Conservation (phyloP, 768 basidiomycete species). For the Harrya chromipes region DNA sequence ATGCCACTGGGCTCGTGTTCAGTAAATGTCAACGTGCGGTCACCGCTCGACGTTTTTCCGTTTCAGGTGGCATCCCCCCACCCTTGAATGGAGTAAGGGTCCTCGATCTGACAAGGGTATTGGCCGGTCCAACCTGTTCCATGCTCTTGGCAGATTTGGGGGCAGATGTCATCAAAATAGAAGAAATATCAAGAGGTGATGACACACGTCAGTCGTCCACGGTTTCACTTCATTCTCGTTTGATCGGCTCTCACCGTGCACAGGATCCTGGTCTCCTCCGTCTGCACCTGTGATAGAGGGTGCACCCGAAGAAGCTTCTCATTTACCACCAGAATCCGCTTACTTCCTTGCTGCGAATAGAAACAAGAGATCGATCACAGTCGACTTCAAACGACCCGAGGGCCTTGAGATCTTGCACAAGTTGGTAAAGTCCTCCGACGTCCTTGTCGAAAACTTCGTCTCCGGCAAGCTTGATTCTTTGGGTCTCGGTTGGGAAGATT, state of each 20-base stretch:
- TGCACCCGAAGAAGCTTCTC: slow-evolving; percentile 50
- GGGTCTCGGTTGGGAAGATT: slow-evolving; percentile 86
- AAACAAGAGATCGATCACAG: slow-evolving; percentile 85
- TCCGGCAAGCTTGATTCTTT: slow-evolving; percentile 81
- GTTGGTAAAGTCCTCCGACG: slow-evolving; percentile 71
- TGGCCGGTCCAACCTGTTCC: slow-evolving; percentile 91
- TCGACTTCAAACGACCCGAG: slow-evolving; percentile 79
- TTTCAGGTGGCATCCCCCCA: slow-evolving; percentile 56
- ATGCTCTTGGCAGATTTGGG: slow-evolving; percentile 92
- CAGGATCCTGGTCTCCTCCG: slow-evolving; percentile 68
- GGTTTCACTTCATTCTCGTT: slow-evolving; percentile 8
- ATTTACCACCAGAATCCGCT: slow-evolving; percentile 85
- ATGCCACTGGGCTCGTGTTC: not conserved
- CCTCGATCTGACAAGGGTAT: slow-evolving; percentile 85
- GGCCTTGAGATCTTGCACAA: slow-evolving; percentile 74
- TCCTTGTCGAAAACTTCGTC: slow-evolving; percentile 88
- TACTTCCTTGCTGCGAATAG: slow-evolving; percentile 90
- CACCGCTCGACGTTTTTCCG: slow-evolving; percentile 14
- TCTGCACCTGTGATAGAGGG: slow-evolving; percentile 48
- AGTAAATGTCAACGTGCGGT: not conserved
- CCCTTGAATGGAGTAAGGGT: slow-evolving; percentile 79
- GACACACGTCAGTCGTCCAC: slow-evolving; percentile 67
- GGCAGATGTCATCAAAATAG: slow-evolving; percentile 92
- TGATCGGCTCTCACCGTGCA: slow-evolving; percentile 11
- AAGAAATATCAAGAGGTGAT: slow-evolving; percentile 77